Evolutionary conservation across 148 eudicot species (phyloP).

Genomic region (Fagopyrum tataricum): DNA sequence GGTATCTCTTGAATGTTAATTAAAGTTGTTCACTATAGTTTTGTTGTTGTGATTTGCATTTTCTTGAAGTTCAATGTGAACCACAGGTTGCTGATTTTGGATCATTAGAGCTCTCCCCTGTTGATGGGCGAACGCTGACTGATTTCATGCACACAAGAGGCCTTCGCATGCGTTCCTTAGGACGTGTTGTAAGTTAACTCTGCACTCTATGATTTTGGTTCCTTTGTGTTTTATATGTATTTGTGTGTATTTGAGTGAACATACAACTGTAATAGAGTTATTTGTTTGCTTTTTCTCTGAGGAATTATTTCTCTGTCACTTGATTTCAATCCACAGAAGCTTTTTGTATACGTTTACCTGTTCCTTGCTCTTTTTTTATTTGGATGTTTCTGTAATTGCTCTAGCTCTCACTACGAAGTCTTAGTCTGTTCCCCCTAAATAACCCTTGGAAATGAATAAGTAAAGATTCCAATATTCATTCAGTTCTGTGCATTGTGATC

Average conservation of each 20-base stretch:
- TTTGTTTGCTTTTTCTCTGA: not conserved
- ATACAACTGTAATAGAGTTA: not conserved
- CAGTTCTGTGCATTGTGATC: conserved; percentile 21
- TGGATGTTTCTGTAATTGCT: too few species aligned
- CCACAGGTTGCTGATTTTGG: conserved; percentile 99
- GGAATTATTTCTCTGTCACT: not conserved
- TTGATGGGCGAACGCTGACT: conserved; percentile 95
- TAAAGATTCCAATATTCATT: not conserved
- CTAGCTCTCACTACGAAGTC: not conserved
- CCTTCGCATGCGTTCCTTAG: conserved; percentile 95
- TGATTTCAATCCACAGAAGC: not conserved
- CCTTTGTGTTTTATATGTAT: not conserved
- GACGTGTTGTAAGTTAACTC: conserved; percentile 69
- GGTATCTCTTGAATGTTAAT: conserved; percentile 38
- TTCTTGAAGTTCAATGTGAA: conserved; percentile 12
- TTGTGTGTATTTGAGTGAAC: not conserved
- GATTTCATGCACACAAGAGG: conserved; percentile 99
- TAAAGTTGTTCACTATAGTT: not conserved
- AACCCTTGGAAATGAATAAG: not conserved
- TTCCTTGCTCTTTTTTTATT: not conserved
- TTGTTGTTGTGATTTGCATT: not conserved
- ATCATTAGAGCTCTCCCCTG: conserved; percentile 97
- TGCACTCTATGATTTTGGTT: not conserved
- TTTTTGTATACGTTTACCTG: not conserved
- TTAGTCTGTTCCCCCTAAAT: not conserved